A percentile compares a stretch with the other conserved stretches of the same genome.
Conservation (phyloP, 1,139 yeast species). For the Nakaseomyces sp. region DNA sequence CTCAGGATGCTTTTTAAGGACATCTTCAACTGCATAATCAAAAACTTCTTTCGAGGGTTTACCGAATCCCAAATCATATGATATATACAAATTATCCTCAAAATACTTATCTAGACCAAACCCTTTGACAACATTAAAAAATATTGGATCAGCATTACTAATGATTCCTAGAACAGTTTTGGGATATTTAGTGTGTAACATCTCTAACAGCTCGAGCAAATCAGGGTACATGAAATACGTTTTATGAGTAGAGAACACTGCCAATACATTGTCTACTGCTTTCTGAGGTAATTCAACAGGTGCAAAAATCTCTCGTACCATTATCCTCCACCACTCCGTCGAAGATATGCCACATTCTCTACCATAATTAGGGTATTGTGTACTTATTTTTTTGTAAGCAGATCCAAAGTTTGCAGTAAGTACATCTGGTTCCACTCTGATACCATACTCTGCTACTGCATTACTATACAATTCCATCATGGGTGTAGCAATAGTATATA, state of each 20-base stretch:
- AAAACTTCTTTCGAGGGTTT: conserved; percentile 49
- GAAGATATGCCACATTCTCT: conserved; percentile 32
- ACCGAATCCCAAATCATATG: conserved; percentile 45
- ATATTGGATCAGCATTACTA: conserved; percentile 55
- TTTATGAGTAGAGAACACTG: conserved; percentile 40
- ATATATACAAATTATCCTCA: conserved; percentile 36
- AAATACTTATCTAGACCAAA: conserved; percentile 38
- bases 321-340: conserved; percentile 52
- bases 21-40: conserved; percentile 33
- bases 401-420: conserved; percentile 28
- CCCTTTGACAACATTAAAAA: conserved; percentile 37
- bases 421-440: conserved; percentile 32
- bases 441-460: conserved; percentile 40
- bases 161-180: conserved; percentile 38
- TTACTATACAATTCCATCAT: conserved; percentile 45
- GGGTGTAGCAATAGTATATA: conserved; percentile 50
- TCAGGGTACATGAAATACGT: conserved; percentile 51
- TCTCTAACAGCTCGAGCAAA: conserved; percentile 40
- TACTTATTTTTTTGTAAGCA: conserved; percentile 28
- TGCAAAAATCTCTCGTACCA: conserved; percentile 39
- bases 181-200: conserved; percentile 30
- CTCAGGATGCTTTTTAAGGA: conserved; percentile 17
- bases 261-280: conserved; percentile 36
- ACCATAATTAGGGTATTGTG: conserved; percentile 54
- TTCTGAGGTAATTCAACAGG: conserved; percentile 25